phyloP scores from a whole-genome alignment of 805 yeast species.

The Ogataea parapolymorpha region DNA sequence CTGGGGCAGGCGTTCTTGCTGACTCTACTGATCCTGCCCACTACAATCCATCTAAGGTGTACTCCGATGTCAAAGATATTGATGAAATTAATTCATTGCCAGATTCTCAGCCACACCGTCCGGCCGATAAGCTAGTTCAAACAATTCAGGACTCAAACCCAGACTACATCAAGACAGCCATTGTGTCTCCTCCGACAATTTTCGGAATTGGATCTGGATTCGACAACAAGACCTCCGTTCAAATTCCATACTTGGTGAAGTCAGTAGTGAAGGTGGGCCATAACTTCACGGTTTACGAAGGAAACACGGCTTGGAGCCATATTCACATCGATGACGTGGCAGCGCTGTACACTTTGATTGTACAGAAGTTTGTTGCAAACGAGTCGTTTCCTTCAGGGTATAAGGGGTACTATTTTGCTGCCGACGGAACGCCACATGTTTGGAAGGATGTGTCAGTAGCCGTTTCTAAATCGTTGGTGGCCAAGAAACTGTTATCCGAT shows the following conservation, averaged over 20 bases:
- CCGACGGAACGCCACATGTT: conserved; percentile 24
- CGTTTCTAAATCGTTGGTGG: background rate
- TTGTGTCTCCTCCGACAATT: conserved; percentile 35
- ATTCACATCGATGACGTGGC: conserved; percentile 37
- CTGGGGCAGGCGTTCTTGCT: conserved; percentile 37
- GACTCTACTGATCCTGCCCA: conserved; percentile 49
- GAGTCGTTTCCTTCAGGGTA: conserved; percentile 29
- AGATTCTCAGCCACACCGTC: conserved; percentile 32
- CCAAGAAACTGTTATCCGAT: background rate
- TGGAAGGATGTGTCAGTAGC: conserved; percentile 26
- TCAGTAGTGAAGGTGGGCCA: conserved; percentile 20
- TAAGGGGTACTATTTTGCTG: conserved; percentile 37
- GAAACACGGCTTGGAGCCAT: conserved; percentile 35
- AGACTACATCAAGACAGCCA: conserved; percentile 27
- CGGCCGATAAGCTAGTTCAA: conserved; percentile 32
- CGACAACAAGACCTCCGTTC: conserved; percentile 29
- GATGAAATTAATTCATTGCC: conserved; percentile 29
- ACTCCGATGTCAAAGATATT: conserved; percentile 36
- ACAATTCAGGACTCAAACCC: conserved; percentile 32
- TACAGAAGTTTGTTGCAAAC: conserved; percentile 24
- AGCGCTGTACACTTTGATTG: conserved; percentile 27
- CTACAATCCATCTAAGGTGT: conserved; percentile 40
- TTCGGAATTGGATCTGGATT: conserved; percentile 35
- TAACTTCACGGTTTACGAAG: conserved; percentile 31
- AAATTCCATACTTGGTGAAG: conserved; percentile 30